Base-by-base conservation (phyloP, 495 filamentous ascomycete species). In the Penicillium paxilli region DNA sequence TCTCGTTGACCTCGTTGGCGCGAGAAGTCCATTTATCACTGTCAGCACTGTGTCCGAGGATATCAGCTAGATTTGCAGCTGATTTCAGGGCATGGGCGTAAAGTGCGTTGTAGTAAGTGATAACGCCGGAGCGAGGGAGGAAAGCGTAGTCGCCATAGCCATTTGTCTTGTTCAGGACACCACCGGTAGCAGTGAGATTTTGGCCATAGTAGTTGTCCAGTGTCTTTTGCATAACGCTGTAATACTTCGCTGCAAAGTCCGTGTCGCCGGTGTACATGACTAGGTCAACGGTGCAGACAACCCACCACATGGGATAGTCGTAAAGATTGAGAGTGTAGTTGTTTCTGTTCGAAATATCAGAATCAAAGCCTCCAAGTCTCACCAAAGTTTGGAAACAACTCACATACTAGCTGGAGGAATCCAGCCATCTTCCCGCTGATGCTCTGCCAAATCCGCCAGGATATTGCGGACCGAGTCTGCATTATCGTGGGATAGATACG, bases 141-240 rank as follows among this genome's bases (percentile, higher is more conserved):
- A 80, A 80, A n/a, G 71, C 75, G 49, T 72, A 80, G 55, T 80
- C 76, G 5, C 76, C 76, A 51, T 78, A 78, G 20, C 65, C 63
- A 30, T 56, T 64, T 17, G 60, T 68, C 24, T 73, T 71, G 45
- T 65, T 62, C 5, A 80, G 64, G 3, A 80, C 67, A 1, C 65
- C 59, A 14, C 66, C 71, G 3, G 55, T 50, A 5, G 21, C 23
- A 11, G 53, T 56, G 37, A 56, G 40, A 19, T 50, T 51, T 14
- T 51, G 53, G 9, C 47, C 53, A 22, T 41, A 56, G 14, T 56
- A 56, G 5, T 54, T 65, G 44, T 80, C 73, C 4, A 80, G 60
- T 7, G 63, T 49, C 14, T 70, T 72, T n/a, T 65, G 33, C 19
- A 80, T 67, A 5, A 56, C 61, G 21, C 52, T 59, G 57, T 78